phyloP scores from a whole-genome alignment of 2,329 filamentous ascomycete genomes.

The Sclerotinia sclerotiorum region DNA sequence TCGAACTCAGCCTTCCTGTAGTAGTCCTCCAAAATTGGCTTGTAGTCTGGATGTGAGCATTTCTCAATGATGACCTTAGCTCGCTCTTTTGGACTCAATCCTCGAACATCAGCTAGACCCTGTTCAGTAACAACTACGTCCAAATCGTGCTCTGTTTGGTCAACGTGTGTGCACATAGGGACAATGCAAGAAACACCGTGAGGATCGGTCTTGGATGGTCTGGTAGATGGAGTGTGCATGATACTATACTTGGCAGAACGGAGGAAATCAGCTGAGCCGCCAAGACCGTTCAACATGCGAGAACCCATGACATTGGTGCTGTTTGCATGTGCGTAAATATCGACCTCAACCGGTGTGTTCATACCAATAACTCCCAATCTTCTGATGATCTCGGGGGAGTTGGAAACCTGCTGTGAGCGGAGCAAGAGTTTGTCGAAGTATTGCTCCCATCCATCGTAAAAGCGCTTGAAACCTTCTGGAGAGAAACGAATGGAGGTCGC shows the following conservation, averaged over 20 bases:
- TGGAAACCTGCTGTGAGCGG: constrained; percentile 83
- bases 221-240: constrained; percentile 86
- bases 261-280: constrained; percentile 80
- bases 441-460: constrained; percentile 80
- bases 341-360: constrained; percentile 93
- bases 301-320: constrained; percentile 85
- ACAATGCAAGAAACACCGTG: constrained; percentile 83
- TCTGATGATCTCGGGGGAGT: constrained; percentile 87
- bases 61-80: constrained; percentile 83
- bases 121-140: constrained; percentile 78
- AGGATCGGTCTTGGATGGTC: constrained; percentile 79
- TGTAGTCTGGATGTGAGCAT: constrained; percentile 82
- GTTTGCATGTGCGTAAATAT: constrained; percentile 94
- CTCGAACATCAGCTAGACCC: constrained; percentile 82
- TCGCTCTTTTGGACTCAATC: constrained; percentile 74
- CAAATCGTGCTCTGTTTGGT: constrained; percentile 90
- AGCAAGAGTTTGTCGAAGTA: constrained; percentile 83
- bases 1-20: constrained; percentile 84
- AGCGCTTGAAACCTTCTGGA: constrained; percentile 85
- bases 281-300: constrained; percentile 83
- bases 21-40: constrained; percentile 78
- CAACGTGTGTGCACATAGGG: constrained; percentile 89
- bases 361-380: constrained; percentile 86
- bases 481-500: constrained; percentile 90
- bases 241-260: constrained; percentile 79